phyloP scores from a whole-genome alignment of 495 filamentous ascomycete genomes.

The Cairneyella variabilis region DNA sequence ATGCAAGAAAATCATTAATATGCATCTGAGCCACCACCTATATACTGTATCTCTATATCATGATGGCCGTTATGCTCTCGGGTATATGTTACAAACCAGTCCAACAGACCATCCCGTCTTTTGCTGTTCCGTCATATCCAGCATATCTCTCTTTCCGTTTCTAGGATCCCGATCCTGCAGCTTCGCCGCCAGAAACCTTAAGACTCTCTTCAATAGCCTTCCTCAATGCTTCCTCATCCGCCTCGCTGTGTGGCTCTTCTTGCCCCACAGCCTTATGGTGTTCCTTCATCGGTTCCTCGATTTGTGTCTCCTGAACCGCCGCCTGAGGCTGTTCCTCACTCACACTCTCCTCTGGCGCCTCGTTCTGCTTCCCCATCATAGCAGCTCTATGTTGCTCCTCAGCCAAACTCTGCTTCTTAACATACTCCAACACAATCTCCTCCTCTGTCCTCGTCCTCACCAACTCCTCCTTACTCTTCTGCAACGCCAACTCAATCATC shows the following conservation, averaged over 20 bases:
- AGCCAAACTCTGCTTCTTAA: conserved; percentile 71
- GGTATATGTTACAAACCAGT: conserved; percentile 6
- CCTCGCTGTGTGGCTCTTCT: conserved; percentile 27
- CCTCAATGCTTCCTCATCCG: conserved; percentile 41
- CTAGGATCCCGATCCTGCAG: conserved; percentile 1
- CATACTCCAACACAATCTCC: conserved; percentile 69
- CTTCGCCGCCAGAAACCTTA: conserved; percentile 17
- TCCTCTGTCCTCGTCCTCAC: conserved; percentile 55
- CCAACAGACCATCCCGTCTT: neutral
- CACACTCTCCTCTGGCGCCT: conserved; percentile 6
- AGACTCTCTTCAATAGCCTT: conserved; percentile 46
- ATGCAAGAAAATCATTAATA: too few species aligned
- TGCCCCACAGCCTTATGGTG: conserved; percentile 7
- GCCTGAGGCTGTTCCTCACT: too few species aligned
- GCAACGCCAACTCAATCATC: conserved; percentile 36
- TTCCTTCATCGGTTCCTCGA: too few species aligned
- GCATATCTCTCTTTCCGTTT: neutral
- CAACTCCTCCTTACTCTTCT: conserved; percentile 39
- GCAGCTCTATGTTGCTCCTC: conserved; percentile 51
- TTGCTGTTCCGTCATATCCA: neutral
- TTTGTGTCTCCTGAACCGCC: neutral
- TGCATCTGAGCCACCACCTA: too few species aligned
- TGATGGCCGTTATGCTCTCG: neutral
- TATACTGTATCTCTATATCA: neutral
- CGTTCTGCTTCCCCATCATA: conserved; percentile 11